Percentiles rank a stretch among this genome's conserved stretches.
These are phyloP conservation scores for Kockovaella imperatae DNA, from an alignment of 768 basidiomycete genomes.

Conservation along the genomic window DNA sequence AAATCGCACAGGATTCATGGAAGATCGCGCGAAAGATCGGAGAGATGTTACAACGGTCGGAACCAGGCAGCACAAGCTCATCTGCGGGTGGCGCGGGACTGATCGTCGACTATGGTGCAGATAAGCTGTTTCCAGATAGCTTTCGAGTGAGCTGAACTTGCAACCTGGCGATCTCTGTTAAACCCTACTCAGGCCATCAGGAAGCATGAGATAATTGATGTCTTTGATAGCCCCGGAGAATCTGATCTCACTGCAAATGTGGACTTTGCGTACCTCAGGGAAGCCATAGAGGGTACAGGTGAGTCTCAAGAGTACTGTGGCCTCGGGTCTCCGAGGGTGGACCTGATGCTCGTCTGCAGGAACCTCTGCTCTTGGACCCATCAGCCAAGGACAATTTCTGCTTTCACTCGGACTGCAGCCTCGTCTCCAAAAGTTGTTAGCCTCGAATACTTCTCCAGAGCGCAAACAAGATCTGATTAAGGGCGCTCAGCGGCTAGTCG, in stretches of 20 bases:
- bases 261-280: slow-evolving; percentile 80
- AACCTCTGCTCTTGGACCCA: slow-evolving; percentile 55
- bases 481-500: slow-evolving; percentile 65
- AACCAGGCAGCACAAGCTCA: too few relatives aligned
- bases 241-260: slow-evolving; percentile 95
- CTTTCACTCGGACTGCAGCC: slow-evolving; percentile 63
- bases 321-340: neutral
- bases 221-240: slow-evolving; percentile 75
- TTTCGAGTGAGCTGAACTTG: slow-evolving; percentile 61
- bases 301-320: slow-evolving; percentile 14
- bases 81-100: slow-evolving; percentile 53
- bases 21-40: slow-evolving; percentile 62
- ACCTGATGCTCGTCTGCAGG: neutral
- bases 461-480: slow-evolving; percentile 52
- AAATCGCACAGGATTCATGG: slow-evolving; percentile 68
- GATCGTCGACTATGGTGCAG: slow-evolving; percentile 82
- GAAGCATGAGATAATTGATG: slow-evolving; percentile 71
- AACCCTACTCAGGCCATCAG: slow-evolving; percentile 66
- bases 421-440: slow-evolving; percentile 60
- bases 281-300: slow-evolving; percentile 65
- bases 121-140: slow-evolving; percentile 60
- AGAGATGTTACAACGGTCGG: slow-evolving; percentile 56
- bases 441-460: slow-evolving; percentile 50
- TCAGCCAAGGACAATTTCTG: slow-evolving; percentile 71
- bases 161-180: neutral